These are phyloP conservation scores for Saccharomycopsis javanensis DNA, from an alignment of 805 yeast species.

Conservation along the genomic window DNA sequence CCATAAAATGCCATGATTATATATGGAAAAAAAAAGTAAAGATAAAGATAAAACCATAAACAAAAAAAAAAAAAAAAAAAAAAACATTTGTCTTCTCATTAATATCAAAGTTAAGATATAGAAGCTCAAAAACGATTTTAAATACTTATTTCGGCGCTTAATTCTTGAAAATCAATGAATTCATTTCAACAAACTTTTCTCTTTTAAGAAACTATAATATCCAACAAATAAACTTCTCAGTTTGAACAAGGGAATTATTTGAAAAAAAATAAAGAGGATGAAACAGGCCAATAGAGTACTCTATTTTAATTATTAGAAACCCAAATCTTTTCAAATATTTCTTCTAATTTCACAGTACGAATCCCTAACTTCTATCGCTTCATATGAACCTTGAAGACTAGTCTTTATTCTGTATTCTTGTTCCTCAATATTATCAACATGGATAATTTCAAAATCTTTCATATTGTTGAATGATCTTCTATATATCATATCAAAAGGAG, in stretches of 20 bases:
- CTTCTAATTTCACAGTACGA: conserved; percentile 47
- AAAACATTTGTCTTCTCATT: not conserved
- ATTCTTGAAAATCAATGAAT: not conserved
- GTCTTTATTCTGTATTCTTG: conserved; percentile 65
- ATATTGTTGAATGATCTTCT: conserved; percentile 13
- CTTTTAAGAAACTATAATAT: not conserved
- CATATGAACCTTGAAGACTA: conserved; percentile 86
- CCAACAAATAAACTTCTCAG: not conserved
- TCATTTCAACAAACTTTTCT: not conserved
- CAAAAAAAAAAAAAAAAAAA: no score
- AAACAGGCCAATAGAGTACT: no score
- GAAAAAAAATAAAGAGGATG: not conserved
- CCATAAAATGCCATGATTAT: no score
- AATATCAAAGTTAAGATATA: no score
- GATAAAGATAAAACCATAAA: no score
- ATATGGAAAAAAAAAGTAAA: no score
- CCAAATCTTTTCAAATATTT: conserved; percentile 6
- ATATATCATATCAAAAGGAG: conserved; percentile 80
- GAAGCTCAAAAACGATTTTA: not conserved
- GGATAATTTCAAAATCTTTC: conserved; percentile 22
- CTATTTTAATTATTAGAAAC: no score
- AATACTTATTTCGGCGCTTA: not conserved
- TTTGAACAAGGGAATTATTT: not conserved
- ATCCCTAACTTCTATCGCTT: conserved; percentile 84
- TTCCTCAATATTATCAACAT: conserved; percentile 53